Evolutionary conservation across 2,329 filamentous ascomycete species (phyloP).

Genomic region (Neurospora sp.): DNA sequence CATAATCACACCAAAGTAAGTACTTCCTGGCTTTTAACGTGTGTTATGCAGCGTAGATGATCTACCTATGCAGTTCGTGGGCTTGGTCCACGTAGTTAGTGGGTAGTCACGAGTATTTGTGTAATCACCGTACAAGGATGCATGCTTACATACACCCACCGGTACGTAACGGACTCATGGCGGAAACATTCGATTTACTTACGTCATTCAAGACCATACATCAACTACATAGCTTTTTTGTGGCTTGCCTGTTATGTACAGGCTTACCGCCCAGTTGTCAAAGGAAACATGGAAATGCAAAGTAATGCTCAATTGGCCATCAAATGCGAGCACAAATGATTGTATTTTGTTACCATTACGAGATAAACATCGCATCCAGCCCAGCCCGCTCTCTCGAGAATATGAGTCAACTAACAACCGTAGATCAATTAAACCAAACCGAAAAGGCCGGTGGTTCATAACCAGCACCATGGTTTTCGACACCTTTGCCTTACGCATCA

Average conservation of each 20-base stretch:
- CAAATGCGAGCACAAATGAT: background rate
- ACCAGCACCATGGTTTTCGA: background rate
- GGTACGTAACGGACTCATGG: background rate
- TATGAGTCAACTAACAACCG: background rate
- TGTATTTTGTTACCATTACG: background rate
- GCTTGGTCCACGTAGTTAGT: background rate
- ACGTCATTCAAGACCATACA: background rate
- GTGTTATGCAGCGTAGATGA: background rate
- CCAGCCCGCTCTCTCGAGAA: background rate
- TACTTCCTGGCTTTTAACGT: background rate
- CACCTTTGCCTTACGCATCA: slow-evolving; percentile 21
- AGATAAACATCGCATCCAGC: background rate
- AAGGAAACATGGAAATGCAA: background rate
- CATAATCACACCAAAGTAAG: background rate
- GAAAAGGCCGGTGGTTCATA: background rate
- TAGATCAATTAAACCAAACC: background rate
- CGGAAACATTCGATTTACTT: background rate
- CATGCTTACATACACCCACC: background rate
- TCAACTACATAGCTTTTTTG: background rate
- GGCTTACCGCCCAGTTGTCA: background rate
- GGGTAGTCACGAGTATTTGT: background rate
- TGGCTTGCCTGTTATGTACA: background rate
- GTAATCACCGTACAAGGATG: background rate
- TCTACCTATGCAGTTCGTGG: background rate
- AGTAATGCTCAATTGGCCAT: background rate